Base-by-base conservation (phyloP, 331 rosid species). In the Dryas integrifolia region DNA sequence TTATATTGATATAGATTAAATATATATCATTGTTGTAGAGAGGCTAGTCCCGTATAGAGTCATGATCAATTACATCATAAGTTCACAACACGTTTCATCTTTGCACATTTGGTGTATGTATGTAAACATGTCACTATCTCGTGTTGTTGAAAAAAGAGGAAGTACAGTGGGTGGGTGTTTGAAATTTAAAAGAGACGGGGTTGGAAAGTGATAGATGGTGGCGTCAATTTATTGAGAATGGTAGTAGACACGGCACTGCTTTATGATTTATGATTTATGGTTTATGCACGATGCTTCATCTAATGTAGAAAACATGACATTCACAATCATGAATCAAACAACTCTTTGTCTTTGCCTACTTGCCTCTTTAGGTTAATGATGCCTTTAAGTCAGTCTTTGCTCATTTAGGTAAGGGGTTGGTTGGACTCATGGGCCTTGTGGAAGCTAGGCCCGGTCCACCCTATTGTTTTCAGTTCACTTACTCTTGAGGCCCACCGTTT, bases 171-270 rank as follows among this genome's bases (percentile, higher is more conserved):
- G 48, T 6, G 41, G 52, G 70, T 74, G 77, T 74, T 62, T 74
- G 56, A 51, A 74, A 50, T 63, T 38, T 40, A 62, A 6, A 70
- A 1, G 72, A 12, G 62, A 4, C 16, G 12, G 69, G 41, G 74
- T 59, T 77, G 63, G 76, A 77, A 63, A 77, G 46, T 4, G 81
- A 77, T 53, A 9, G 76, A 43, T 73, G 21, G 55, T 12, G 69
- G 65, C 70, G 0, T 50, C 1, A 30, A 30, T 30, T 30, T 30
- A 30, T 1, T 49, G 49, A 38, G 10, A 18, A 9, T 30, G 35
- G 35, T 30, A 45, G 69, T 24, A 78, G 70, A 78, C 82, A 78
- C 78, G 82, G 78, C 70, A 65, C 65, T 78, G 41, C 58, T 72
- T 58, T 73, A 24, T 44, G 0, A 4, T 72, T 58, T 73, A 24